phyloP scores from a whole-genome alignment of 1,284 basidiomycete genomes.

The Leccinum pachyderme region DNA sequence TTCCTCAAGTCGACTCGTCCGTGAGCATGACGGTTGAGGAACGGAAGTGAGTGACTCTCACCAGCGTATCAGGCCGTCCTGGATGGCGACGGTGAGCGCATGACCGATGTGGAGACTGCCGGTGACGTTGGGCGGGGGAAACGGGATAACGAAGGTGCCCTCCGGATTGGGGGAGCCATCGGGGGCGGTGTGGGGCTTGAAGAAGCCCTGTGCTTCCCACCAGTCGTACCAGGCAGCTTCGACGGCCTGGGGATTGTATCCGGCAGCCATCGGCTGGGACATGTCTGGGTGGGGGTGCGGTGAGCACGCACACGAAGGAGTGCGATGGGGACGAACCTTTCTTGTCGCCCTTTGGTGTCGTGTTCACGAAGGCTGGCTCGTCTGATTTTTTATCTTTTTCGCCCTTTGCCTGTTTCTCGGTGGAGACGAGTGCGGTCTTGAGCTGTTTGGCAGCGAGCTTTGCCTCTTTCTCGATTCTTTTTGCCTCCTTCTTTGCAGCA shows the following conservation, averaged over 20 bases:
- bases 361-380: slow-evolving; percentile 77
- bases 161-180: slow-evolving; percentile 59
- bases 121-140: slow-evolving; percentile 98
- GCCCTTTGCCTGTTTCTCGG: slow-evolving; percentile 71
- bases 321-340: slow-evolving; percentile 58
- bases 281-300: slow-evolving; percentile 57
- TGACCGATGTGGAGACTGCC: slow-evolving; percentile 97
- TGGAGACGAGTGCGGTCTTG: slow-evolving; percentile 40
- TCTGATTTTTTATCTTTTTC: slow-evolving; percentile 75
- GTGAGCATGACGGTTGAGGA: neutral
- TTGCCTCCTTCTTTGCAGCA: slow-evolving; percentile 72
- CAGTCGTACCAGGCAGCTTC: slow-evolving; percentile 99
- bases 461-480: slow-evolving; percentile 70
- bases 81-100: slow-evolving; percentile 89
- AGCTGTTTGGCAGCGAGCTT: slow-evolving; percentile 81
- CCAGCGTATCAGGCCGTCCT: slow-evolving; percentile 90
- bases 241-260: slow-evolving; percentile 94
- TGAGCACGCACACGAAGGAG: neutral
- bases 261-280: slow-evolving; percentile 81
- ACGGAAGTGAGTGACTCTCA: slow-evolving; percentile 33
- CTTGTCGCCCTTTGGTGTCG: slow-evolving; percentile 85
- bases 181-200: slow-evolving; percentile 71
- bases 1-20: slow-evolving; percentile 54
- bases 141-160: slow-evolving; percentile 84
- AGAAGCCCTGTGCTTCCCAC: slow-evolving; percentile 93